Percentiles rank a stretch among this genome's conserved stretches.
Conservation (phyloP, 306 rosid genomes). For the Herpetospermum pedunculosum region DNA sequence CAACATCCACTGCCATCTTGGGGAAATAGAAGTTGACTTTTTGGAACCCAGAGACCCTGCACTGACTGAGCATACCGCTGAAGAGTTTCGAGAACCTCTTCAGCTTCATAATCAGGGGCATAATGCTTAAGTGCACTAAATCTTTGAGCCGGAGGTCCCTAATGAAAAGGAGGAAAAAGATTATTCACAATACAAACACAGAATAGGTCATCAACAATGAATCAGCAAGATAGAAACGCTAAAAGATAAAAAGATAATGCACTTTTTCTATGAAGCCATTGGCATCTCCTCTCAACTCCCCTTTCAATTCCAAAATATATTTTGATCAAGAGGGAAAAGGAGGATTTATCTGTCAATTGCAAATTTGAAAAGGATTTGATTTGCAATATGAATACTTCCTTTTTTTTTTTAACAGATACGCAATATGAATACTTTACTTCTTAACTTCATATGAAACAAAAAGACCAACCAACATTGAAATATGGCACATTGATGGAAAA, state of each 20-base stretch:
- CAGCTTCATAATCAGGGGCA: conserved; percentile 50
- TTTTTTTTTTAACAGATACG: too few relatives aligned
- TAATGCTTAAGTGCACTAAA: conserved; percentile 62
- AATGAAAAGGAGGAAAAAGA: conserved; percentile 6
- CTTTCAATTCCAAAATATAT: background rate
- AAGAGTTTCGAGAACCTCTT: conserved; percentile 46
- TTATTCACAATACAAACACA: conserved; percentile 9
- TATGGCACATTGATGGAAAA: background rate
- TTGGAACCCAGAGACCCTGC: conserved; percentile 77
- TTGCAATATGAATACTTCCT: too few relatives aligned
- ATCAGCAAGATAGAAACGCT: background rate
- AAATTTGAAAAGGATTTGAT: background rate
- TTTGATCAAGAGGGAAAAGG: background rate
- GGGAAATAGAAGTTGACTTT: conserved; percentile 33
- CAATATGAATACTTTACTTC: too few relatives aligned
- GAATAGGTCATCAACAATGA: background rate
- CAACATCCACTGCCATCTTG: conserved; percentile 13
- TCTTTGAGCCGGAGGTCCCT: conserved; percentile 58
- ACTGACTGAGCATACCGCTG: conserved; percentile 43
- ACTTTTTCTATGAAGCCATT: background rate
- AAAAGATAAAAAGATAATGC: conserved; percentile 2
- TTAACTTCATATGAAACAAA: background rate
- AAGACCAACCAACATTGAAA: background rate
- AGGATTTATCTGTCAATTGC: background rate
- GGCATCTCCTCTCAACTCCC: background rate